phyloP scores from a whole-genome alignment of 2,329 filamentous ascomycete genomes.

The Epichloe aotearoae region DNA sequence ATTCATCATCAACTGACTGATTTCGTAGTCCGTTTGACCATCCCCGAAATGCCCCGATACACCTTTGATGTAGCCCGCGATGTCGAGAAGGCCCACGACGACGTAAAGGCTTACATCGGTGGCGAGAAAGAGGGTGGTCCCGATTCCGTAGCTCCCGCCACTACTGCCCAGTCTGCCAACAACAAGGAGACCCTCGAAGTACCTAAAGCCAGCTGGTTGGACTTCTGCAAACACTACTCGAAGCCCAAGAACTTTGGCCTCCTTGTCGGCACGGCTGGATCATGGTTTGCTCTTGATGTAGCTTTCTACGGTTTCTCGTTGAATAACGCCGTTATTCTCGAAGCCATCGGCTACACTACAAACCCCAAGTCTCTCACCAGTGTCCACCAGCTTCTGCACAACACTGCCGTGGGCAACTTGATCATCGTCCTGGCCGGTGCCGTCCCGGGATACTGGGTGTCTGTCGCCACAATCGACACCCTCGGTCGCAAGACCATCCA shows the following conservation, averaged over 20 bases:
- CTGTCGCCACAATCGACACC: constrained; percentile 59
- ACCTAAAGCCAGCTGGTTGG: constrained; percentile 56
- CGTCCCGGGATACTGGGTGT: constrained; percentile 73
- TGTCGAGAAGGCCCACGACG: constrained; percentile 58
- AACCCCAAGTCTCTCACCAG: constrained; percentile 23
- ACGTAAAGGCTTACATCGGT: constrained; percentile 61
- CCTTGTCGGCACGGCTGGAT: constrained; percentile 66
- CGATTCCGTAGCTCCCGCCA: constrained; percentile 53
- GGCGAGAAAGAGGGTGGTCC: constrained; percentile 49
- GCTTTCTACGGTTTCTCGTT: constrained; percentile 58
- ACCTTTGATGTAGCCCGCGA: constrained; percentile 72
- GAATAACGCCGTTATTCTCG: constrained; percentile 62
- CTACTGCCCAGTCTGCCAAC: constrained; percentile 40
- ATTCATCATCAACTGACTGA: background rate
- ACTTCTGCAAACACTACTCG: constrained; percentile 59
- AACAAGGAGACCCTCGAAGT: constrained; percentile 43
- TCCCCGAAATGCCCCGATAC: constrained; percentile 79
- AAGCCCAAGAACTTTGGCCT: constrained; percentile 60
- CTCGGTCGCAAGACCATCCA: constrained; percentile 69
- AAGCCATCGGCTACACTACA: constrained; percentile 55
- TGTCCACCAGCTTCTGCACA: constrained; percentile 58
- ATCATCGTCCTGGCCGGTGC: constrained; percentile 68
- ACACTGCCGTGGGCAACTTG: constrained; percentile 65
- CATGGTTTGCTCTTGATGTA: constrained; percentile 63
- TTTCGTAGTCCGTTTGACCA: constrained; percentile 49